Evolutionary conservation across 2,329 filamentous ascomycete species (phyloP), one percentile per base, ranked within the genome.

Genomic region (Blumeriella jaapii): DNA sequence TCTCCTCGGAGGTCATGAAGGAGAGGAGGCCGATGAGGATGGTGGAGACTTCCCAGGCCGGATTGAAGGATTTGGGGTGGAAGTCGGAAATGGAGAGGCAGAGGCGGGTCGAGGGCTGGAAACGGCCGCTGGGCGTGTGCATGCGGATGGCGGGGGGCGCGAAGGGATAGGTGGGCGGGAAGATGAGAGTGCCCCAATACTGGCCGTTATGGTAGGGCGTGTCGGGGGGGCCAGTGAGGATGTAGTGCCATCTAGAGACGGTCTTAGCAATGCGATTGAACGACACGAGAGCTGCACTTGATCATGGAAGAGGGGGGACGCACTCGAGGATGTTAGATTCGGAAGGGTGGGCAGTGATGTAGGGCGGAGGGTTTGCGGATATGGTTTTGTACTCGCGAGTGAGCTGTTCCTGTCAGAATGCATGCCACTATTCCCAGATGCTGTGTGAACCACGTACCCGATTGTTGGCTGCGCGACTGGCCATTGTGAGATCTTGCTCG

Each of bases 1-100:
- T 95, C 64, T 98, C 91, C 55, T 98, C 89, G 47, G 83, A 85
- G 2, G 89, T 96, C 91, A 98, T 98, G 61, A 98, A 98, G 24
- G 82, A 93, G 44, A 96, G 67, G 17, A 98, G 71, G 7, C 91
- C 91, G 36, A 93, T 93, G 11, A 98, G 66, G 46, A 98, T 98
- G 0, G 91, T 98, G 36, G 82, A 89, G 6, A 98, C 91, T 55
- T 94, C 89, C 91, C 91, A 98, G 1, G 91, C 87, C 2, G 91
- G 91, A 58, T 98, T 98, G 67, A 96, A 98, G 17, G 82, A 89
- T 59, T 93, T 93, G 3, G 91, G 91, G 57, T 98, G 91, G 62
- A 96, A 98, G 57, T 98, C 91, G 51, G 80, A 89, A 53, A 98
- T 98, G 55, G 83, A 93, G 30, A 98, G 78, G 55, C 91, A 98